Conservation (phyloP, 495 filamentous ascomycete genomes). For the Penicillium mononematosum region DNA sequence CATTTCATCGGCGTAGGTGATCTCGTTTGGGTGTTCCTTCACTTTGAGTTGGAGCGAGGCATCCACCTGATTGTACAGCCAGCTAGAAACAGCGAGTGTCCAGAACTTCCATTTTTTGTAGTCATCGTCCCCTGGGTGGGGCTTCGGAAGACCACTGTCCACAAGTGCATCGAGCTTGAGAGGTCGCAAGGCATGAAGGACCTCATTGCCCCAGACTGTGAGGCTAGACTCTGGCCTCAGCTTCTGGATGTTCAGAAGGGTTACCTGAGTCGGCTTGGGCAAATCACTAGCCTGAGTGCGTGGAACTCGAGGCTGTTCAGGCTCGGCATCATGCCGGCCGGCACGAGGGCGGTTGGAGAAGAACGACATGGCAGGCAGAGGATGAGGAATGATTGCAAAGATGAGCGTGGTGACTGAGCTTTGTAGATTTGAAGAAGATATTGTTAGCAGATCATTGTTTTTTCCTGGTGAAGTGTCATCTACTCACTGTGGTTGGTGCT, state of each 20-base stretch:
- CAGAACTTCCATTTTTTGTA: slow-evolving; percentile 2
- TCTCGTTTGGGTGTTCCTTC: background rate
- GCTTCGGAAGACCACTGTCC: background rate
- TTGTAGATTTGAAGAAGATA: background rate
- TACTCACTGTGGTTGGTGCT: background rate
- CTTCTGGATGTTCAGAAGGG: slow-evolving; percentile 7
- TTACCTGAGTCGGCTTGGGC: background rate
- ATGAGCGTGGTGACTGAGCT: background rate
- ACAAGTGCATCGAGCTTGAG: background rate
- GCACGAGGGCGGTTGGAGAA: background rate
- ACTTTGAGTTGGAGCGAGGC: background rate
- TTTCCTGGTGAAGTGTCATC: background rate
- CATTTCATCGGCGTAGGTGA: background rate
- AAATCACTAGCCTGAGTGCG: background rate
- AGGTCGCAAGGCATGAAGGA: background rate
- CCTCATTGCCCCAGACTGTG: slow-evolving; percentile 2
- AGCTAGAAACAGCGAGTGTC: background rate
- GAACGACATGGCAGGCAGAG: background rate
- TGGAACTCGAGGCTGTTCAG: background rate
- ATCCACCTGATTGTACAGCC: slow-evolving; percentile 6
- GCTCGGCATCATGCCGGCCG: background rate
- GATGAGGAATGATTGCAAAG: background rate
- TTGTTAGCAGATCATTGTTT: background rate
- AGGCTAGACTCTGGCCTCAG: background rate
- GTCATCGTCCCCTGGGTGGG: background rate